Percentiles rank a stretch among this genome's conserved stretches.
phyloP scores from a whole-genome alignment of 1,139 yeast genomes.

The Geotrichum aggregatum region DNA sequence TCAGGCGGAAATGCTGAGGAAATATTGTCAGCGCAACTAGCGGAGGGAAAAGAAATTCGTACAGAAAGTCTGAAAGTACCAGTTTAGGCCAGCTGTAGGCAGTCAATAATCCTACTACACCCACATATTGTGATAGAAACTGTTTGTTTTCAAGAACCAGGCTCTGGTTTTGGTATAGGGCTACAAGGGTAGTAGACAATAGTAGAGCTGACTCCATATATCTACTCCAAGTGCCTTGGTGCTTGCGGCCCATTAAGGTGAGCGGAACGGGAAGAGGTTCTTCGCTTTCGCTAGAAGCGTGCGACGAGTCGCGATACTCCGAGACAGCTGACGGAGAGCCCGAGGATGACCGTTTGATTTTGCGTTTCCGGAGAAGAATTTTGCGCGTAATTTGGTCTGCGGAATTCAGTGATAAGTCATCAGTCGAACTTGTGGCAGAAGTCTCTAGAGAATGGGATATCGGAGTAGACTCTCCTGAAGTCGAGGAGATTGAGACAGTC shows the following conservation, averaged over 20 bases:
- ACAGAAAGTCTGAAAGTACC: slow-evolving; percentile 7
- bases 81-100: slow-evolving; percentile 5
- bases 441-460: not conserved
- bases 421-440: slow-evolving; percentile 2
- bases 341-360: not conserved
- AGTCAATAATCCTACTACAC: not conserved
- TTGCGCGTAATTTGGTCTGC: slow-evolving; percentile 5
- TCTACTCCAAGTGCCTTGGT: slow-evolving; percentile 4
- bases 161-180: not conserved
- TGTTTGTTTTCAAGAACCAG: not conserved
- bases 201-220: slow-evolving; percentile 2
- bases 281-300: not conserved
- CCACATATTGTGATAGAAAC: slow-evolving; percentile 6
- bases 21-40: slow-evolving; percentile 21
- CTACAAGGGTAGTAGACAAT: not conserved
- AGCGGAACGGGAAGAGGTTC: not conserved
- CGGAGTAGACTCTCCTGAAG: slow-evolving; percentile 8
- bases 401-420: not conserved
- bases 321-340: not conserved
- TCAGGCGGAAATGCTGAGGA: slow-evolving; percentile 15
- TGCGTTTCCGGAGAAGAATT: slow-evolving; percentile 6
- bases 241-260: slow-evolving; percentile 5
- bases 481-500: not conserved
- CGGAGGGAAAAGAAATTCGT: slow-evolving; percentile 19
- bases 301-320: not conserved